Evolutionary conservation across 2,329 filamentous ascomycete species (phyloP).

Genomic region (Parasarocladium wereldwijsianum): DNA sequence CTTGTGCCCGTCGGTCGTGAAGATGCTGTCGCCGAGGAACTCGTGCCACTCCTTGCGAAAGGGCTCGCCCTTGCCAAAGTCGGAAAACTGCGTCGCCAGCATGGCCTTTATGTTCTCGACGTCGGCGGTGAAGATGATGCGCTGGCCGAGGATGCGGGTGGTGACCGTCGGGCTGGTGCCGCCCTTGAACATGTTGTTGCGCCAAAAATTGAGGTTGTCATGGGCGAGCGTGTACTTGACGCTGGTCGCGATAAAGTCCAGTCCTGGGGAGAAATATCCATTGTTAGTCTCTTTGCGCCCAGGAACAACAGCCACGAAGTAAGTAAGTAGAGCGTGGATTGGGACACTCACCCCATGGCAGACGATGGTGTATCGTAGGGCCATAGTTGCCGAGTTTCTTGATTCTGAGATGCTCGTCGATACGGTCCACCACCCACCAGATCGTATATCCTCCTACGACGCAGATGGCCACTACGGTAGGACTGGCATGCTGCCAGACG

Average conservation of each 20-base stretch:
- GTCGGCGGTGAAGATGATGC: conserved; percentile 64
- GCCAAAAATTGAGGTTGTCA: conserved; percentile 48
- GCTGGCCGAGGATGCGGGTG: conserved; percentile 33
- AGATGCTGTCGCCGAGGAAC: conserved; percentile 63
- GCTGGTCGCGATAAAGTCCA: conserved; percentile 50
- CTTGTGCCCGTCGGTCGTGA: conserved; percentile 60
- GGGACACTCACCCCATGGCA: conserved; percentile 29
- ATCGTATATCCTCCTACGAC: conserved; percentile 21
- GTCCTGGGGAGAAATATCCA: conserved; percentile 20
- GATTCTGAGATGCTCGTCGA: conserved; percentile 29
- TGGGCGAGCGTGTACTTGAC: conserved; percentile 36
- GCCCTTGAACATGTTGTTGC: conserved; percentile 27
- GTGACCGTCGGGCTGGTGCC: conserved; percentile 43
- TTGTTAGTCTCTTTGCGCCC: not conserved
- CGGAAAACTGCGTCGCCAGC: conserved; percentile 69
- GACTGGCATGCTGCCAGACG: conserved; percentile 27
- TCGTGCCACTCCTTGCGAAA: conserved; percentile 65
- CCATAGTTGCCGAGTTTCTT: conserved; percentile 29
- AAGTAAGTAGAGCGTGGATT: not conserved
- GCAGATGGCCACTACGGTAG: conserved; percentile 22
- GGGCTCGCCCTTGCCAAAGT: conserved; percentile 66
- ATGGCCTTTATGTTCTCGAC: conserved; percentile 86
- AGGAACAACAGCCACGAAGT: too few species aligned
- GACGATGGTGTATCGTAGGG: conserved; percentile 16
- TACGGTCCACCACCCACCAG: conserved; percentile 19